Percentiles rank a stretch among this genome's conserved stretches.
These are phyloP conservation scores for Fraxinus quadrangulata DNA, from an alignment of 257 asterid species.

Conservation along the genomic window DNA sequence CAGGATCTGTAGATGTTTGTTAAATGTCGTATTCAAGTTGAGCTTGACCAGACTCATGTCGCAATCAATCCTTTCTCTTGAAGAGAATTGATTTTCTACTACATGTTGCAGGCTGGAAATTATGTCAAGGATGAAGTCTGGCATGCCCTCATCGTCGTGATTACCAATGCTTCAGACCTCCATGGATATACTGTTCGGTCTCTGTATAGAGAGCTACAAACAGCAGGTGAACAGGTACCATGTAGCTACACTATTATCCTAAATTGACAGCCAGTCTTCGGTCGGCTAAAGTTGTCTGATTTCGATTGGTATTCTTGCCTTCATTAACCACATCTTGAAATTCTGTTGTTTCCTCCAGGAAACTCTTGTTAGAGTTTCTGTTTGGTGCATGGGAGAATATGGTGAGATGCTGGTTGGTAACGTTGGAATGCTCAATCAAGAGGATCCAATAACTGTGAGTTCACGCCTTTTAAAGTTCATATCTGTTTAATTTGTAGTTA, in stretches of 20 bases:
- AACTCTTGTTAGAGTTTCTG: slow-evolving; percentile 89
- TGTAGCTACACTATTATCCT: slow-evolving; percentile 18
- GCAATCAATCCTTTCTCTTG: neutral
- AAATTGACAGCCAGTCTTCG: neutral
- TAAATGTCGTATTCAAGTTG: neutral
- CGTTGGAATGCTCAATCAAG: slow-evolving; percentile 69
- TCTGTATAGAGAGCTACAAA: slow-evolving; percentile 70
- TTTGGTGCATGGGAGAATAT: slow-evolving; percentile 99
- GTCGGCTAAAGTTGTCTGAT: slow-evolving; percentile 13
- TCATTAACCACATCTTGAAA: slow-evolving; percentile 15
- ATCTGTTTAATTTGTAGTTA: slow-evolving; percentile 2
- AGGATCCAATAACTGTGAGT: slow-evolving; percentile 87
- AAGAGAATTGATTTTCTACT: slow-evolving; percentile 34
- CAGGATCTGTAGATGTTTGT: neutral
- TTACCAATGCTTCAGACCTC: slow-evolving; percentile 88
- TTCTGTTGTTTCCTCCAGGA: slow-evolving; percentile 54
- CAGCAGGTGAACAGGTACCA: slow-evolving; percentile 75
- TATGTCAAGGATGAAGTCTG: slow-evolving; percentile 94
- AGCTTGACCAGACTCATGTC: neutral
- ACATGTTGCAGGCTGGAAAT: slow-evolving; percentile 77
- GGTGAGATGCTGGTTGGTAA: slow-evolving; percentile 85
- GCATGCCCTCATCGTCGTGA: slow-evolving; percentile 87
- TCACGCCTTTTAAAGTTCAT: slow-evolving; percentile 19
- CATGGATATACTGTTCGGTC: slow-evolving; percentile 91
- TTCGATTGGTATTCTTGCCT: neutral